phyloP scores from a whole-genome alignment of 192 early-diverging fungal genomes.

The Pilobolus umbonatus region DNA sequence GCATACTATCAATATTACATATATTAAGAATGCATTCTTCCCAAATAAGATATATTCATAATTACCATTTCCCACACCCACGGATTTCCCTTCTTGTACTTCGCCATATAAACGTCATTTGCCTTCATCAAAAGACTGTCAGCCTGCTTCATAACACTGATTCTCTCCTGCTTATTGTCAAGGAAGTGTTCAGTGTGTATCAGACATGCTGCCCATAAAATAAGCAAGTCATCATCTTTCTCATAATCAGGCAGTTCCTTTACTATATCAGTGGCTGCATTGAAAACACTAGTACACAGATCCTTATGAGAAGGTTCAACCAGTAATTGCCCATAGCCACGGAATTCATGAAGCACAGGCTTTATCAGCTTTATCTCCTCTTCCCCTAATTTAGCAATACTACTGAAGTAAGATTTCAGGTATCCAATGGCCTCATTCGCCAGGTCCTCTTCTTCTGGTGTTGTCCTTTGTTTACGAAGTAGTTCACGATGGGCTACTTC shows the following conservation, averaged over 20 bases:
- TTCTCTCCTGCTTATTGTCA: conserved; percentile 1
- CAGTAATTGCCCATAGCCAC: conserved; percentile 21
- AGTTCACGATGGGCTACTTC: conserved; percentile 16
- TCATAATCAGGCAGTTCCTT: conserved; percentile 4
- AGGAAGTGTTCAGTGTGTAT: conserved; percentile 20
- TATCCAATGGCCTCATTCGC: conserved; percentile 12
- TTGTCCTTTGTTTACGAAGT: conserved; percentile 9
- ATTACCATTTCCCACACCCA: conserved; percentile 20
- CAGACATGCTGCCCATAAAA: conserved; percentile 19
- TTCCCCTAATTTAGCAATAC: background rate
- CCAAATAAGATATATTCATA: background rate
- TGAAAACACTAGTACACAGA: background rate
- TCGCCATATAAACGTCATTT: background rate
- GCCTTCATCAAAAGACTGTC: background rate
- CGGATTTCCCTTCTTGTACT: conserved; percentile 5
- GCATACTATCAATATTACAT: conserved; percentile 13
- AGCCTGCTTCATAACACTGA: background rate
- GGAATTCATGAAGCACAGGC: background rate
- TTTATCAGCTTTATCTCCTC: conserved; percentile 8
- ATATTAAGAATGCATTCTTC: background rate
- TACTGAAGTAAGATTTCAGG: background rate
- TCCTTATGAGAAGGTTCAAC: conserved; percentile 12
- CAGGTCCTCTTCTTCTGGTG: conserved; percentile 20
- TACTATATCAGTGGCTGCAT: background rate
- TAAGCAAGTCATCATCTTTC: conserved; percentile 8